Conservation (phyloP, 306 rosid genomes). For the Quercus suber region DNA sequence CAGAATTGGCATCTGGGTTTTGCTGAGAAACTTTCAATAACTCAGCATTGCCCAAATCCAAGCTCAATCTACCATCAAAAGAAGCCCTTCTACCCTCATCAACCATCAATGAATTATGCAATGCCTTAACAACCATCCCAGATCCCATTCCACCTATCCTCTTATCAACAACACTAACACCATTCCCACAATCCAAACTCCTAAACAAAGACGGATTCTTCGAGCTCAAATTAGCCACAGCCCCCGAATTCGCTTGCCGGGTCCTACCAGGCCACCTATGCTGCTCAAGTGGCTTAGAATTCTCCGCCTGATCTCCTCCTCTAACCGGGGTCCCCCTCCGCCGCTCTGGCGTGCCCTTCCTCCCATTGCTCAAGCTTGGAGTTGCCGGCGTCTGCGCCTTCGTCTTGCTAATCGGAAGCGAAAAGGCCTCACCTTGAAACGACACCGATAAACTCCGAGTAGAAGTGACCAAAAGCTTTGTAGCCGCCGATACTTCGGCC, state of each 20-base stretch:
- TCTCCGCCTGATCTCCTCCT: slow-evolving; percentile 73
- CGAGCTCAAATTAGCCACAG: slow-evolving; percentile 26
- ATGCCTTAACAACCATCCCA: slow-evolving; percentile 63
- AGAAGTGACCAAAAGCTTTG: slow-evolving; percentile 85
- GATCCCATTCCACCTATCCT: slow-evolving; percentile 61
- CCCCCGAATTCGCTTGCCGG: slow-evolving; percentile 34
- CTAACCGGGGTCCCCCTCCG: slow-evolving; percentile 70
- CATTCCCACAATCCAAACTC: slow-evolving; percentile 57
- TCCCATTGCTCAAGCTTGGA: slow-evolving; percentile 34
- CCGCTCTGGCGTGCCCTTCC: slow-evolving; percentile 87
- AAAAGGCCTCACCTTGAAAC: slow-evolving; percentile 90
- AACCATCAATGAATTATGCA: slow-evolving; percentile 66
- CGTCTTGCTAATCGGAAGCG: slow-evolving; percentile 94
- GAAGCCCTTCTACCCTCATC: slow-evolving; percentile 64
- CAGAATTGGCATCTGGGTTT: slow-evolving; percentile 49
- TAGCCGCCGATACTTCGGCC: slow-evolving; percentile 57
- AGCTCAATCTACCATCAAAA: slow-evolving; percentile 81
- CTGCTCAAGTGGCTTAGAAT: slow-evolving; percentile 71
- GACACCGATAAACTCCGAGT: slow-evolving; percentile 95
- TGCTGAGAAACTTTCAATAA: slow-evolving; percentile 38
- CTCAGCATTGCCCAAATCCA: slow-evolving; percentile 77
- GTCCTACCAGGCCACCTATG: slow-evolving; percentile 90
- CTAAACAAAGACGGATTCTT: slow-evolving; percentile 38
- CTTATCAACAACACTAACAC: slow-evolving; percentile 36
- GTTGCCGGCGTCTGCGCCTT: slow-evolving; percentile 44